A percentile compares a stretch with the other conserved stretches of the same genome.
These are phyloP conservation scores for Jaapia argillacea DNA, from an alignment of 768 basidiomycete genomes.

Conservation along the genomic window DNA sequence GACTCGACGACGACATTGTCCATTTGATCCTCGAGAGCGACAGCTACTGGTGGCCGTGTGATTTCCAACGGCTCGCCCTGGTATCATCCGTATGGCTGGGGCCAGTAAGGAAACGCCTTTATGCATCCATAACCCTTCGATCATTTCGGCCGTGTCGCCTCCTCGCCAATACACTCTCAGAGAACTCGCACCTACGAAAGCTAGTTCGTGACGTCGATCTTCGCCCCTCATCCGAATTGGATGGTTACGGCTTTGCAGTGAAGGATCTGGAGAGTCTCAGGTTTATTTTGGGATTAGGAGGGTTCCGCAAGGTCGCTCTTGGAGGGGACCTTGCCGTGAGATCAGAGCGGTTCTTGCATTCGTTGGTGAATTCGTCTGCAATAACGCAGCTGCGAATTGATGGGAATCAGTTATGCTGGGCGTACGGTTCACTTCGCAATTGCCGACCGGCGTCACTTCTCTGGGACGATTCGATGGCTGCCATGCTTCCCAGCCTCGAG, in stretches of 20 bases:
- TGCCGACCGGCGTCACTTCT: slow-evolving; percentile 29
- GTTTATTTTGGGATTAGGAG: slow-evolving; percentile 29
- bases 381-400: slow-evolving; percentile 37
- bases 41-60: slow-evolving; percentile 43
- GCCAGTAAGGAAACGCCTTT: slow-evolving; percentile 34
- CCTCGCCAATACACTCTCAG: slow-evolving; percentile 31
- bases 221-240: slow-evolving; percentile 18
- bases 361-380: slow-evolving; percentile 28
- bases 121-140: slow-evolving; percentile 28
- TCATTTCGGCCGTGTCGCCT: slow-evolving; percentile 31
- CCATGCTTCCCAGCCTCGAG: slow-evolving; percentile 32
- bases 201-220: slow-evolving; percentile 34
- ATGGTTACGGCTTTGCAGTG: slow-evolving; percentile 10
- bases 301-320: slow-evolving; percentile 30
- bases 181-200: slow-evolving; percentile 23
- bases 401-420: slow-evolving; percentile 24
- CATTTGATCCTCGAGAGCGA: slow-evolving; percentile 39
- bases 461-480: slow-evolving; percentile 43
- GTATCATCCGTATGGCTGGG: slow-evolving; percentile 40
- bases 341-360: slow-evolving; percentile 37
- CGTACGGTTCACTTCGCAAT: slow-evolving; percentile 10
- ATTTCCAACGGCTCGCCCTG: slow-evolving; percentile 36
- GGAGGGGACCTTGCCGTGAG: slow-evolving; percentile 37
- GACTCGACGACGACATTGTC: slow-evolving; percentile 41
- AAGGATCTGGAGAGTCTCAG: slow-evolving; percentile 28